Evolutionary conservation across 1,284 basidiomycete genomes (phyloP), one percentile per base, ranked within the genome.

Genomic region (Ganoderma multipileum): DNA sequence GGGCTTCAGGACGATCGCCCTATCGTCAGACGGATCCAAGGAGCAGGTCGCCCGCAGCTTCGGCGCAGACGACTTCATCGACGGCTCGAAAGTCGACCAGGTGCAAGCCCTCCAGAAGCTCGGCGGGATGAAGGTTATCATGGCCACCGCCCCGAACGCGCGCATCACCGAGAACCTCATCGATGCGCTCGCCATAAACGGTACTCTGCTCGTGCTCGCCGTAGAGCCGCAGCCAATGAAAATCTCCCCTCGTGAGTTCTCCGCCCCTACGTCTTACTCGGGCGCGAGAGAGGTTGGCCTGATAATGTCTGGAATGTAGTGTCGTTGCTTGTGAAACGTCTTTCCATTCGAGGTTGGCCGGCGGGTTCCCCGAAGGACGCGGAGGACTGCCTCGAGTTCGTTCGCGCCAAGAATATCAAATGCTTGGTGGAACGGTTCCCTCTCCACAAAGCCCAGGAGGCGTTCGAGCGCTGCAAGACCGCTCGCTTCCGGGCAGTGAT

Each of bases 401-500:
- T 69, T 33, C 57, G 68, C 59, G 69, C 71, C 20, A 68, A 73
- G 57, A 72, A 70, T 23, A 70, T 79, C 58, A 75, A 72, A 69
- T 70, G 69, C 60, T 39, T 72, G 65, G 74, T 79, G 23, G 71
- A 77, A 67, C 71, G 64, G 39, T 78, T 76, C 72, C 75, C 77
- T 20, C 71, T 79, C 33, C 71, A 74, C 64, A 73, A 76, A 64
- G 76, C 75, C 30, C 65, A 72, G 60, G 74, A 78, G 55, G 77
- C 76, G 26, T 78, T 70, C 67, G 71, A 74, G 6, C 67, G 64
- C 33, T 66, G 72, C 47, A 69, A 71, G 39, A 71, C 72, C n/a
- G 76, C 77, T 16, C 67, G 71, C 44, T 79, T 78, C 74, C 69
- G 77, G 23, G 74, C 76, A n/a, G 77, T 79, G 63, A 71, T 79